These are phyloP conservation scores for Coniosporium apollinis DNA, from an alignment of 495 filamentous ascomycete genomes.

Conservation along the genomic window DNA sequence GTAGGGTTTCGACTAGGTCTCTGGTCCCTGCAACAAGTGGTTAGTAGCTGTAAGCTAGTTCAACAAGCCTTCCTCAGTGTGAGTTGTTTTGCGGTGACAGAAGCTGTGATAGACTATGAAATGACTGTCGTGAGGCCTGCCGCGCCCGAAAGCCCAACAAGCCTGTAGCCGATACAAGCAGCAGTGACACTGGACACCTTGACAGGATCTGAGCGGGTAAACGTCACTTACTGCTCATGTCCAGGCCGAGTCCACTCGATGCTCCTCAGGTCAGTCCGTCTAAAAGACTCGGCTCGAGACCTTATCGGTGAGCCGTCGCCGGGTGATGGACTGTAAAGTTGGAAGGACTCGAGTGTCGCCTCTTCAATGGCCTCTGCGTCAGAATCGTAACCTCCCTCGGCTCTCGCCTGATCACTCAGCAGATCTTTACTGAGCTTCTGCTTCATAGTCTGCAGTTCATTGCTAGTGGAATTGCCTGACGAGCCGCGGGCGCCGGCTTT, in stretches of 20 bases:
- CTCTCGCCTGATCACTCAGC: conserved; percentile 11
- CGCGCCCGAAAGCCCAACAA: too few species aligned
- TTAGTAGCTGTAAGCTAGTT: too few species aligned
- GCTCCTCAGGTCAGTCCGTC: too few species aligned
- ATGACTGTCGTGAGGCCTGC: too few species aligned
- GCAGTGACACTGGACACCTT: not conserved
- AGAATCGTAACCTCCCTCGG: conserved; percentile 13
- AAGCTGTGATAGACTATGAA: too few species aligned
- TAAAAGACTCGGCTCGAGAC: too few species aligned
- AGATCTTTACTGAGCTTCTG: conserved; percentile 11
- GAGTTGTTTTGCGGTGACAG: too few species aligned
- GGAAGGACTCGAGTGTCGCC: conserved; percentile 3
- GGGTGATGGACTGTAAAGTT: not conserved
- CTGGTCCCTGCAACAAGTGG: too few species aligned
- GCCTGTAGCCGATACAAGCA: too few species aligned
- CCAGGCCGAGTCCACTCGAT: conserved; percentile 8
- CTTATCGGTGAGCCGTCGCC: conserved; percentile 9
- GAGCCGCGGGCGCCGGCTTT: not conserved
- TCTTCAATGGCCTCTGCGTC: conserved; percentile 14
- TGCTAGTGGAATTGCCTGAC: not conserved
- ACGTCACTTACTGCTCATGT: not conserved
- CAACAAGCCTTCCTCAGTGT: too few species aligned
- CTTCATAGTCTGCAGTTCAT: conserved; percentile 7
- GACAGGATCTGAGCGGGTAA: not conserved
- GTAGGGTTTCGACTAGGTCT: too few species aligned